Base-by-base conservation (phyloP, 225 moss, liverwort and hornwort species). In the Marchantia polymorpha region DNA sequence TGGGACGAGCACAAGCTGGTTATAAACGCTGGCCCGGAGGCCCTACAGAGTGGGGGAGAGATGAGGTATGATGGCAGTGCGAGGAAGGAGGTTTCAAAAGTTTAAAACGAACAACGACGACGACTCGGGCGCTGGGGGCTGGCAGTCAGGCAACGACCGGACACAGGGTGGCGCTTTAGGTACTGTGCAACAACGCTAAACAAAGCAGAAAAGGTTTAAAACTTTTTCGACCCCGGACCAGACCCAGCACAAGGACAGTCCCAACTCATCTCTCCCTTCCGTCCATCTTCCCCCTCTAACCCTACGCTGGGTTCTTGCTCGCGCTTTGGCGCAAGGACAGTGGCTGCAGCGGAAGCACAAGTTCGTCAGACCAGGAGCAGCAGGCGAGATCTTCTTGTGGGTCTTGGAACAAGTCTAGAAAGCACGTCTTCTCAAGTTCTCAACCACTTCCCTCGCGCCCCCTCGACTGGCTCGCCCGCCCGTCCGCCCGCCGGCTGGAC, bases 221-320 rank as follows among this genome's bases (percentile, higher is more conserved):
- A n/a, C 23, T 56, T 60, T 26, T 49, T 49, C 69, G 58, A 31
- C 39, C 31, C 16, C 31, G 52, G 22, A 47, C n/a, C 25, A 29
- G 54, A 30, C 54, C 52, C 83, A 52, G 20, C 76, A 39, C 39
- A 39, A 53, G n/a, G 46, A 68, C 15, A 56, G 65, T 22, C 27
- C 66, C 26, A 23, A 82, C 74, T 85, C 85, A 85, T 86, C 83
- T 86, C 80, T 86, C 86, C 86, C 86, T 83, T 77, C 86, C 86
- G 80, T 86, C 86, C 86, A 86, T 86, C 68, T 80, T 52, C 23
- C 76, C 30, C 59, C 53, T 20, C 25, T 53, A 56, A 48, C 53
- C 20, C 23, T 60, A 58, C 56, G 56, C 76, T 61, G 73, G 20
- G 59, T 59, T 77, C 64, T 61, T 77, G 20, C 77, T 77, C 27